Evolutionary conservation across 805 yeast genomes (phyloP).

Genomic region (Wickerhamiella azymoides): DNA sequence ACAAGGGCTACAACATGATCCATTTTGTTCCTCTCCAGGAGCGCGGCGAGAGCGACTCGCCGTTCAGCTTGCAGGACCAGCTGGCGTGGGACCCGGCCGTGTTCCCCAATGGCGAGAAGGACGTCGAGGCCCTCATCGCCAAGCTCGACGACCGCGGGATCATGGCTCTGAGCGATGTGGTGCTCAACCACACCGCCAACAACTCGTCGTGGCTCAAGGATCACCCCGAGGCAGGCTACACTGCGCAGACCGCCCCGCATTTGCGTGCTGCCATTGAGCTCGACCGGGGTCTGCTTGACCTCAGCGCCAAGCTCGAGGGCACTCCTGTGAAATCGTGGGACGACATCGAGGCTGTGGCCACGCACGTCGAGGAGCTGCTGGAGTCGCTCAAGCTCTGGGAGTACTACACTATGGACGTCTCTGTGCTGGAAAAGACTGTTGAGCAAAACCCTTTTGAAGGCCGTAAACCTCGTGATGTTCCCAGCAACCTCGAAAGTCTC

Average conservation of each 20-base stretch:
- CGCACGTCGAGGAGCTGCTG: constrained; percentile 43
- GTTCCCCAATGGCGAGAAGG: constrained; percentile 40
- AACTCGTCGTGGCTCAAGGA: constrained; percentile 75
- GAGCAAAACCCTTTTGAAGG: constrained; percentile 22
- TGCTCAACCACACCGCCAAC: constrained; percentile 87
- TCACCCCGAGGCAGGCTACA: constrained; percentile 87
- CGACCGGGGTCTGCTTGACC: constrained; percentile 53
- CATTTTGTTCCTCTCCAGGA: constrained; percentile 90
- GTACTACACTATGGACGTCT: constrained; percentile 59
- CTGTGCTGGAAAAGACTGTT: constrained; percentile 27
- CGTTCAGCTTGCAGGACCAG: constrained; percentile 85
- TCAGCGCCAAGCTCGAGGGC: constrained; percentile 49
- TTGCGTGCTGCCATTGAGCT: constrained; percentile 70
- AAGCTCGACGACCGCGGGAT: constrained; percentile 41
- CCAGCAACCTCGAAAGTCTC: constrained; percentile 25
- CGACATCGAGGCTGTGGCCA: constrained; percentile 50
- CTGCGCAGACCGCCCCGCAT: constrained; percentile 79
- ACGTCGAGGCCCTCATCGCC: constrained; percentile 40
- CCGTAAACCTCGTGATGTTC: constrained; percentile 34
- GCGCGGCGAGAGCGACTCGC: constrained; percentile 83
- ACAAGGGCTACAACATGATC: constrained; percentile 85
- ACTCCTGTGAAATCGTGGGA: constrained; percentile 34
- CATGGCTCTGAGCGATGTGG: constrained; percentile 78
- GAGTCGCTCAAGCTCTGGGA: constrained; percentile 70
- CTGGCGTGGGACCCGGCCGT: constrained; percentile 53